phyloP scores from a whole-genome alignment of 169 alveolate species.

The Eimeria tenella region DNA sequence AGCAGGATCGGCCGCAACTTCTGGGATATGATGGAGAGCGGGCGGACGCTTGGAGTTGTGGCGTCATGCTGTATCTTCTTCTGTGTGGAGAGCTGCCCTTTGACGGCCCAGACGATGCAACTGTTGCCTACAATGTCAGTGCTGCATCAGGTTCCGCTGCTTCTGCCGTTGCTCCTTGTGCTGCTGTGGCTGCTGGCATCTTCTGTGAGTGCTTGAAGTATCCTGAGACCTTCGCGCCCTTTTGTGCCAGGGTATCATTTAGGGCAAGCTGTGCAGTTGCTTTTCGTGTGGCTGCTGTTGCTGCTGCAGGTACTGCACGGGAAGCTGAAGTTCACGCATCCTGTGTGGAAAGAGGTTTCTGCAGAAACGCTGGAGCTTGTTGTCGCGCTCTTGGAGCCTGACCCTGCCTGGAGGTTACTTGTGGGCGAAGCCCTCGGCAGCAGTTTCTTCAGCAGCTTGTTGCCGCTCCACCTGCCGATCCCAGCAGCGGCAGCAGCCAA shows the following conservation, averaged over 20 bases:
- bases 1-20: constrained; percentile 22
- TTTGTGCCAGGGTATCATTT: neutral
- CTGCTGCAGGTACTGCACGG: constrained; percentile 61
- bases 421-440: constrained; percentile 55
- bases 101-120: constrained; percentile 56
- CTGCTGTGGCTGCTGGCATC: neutral
- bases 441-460: constrained; percentile 55
- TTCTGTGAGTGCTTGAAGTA: neutral
- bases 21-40: constrained; percentile 57
- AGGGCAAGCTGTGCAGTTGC: neutral
- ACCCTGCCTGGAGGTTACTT: constrained; percentile 44
- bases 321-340: constrained; percentile 31
- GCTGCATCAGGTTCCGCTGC: constrained; percentile 23
- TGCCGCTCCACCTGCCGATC: constrained; percentile 47
- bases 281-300: neutral
- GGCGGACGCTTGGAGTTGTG: constrained; percentile 77
- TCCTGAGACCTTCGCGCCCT: neutral
- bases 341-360: constrained; percentile 35
- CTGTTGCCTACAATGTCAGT: constrained; percentile 37
- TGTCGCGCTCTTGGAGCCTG: constrained; percentile 33
- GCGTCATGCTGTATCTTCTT: constrained; percentile 72
- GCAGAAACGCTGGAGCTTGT: constrained; percentile 35
- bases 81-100: constrained; percentile 78
- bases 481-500: constrained; percentile 49
- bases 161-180: neutral